These are phyloP conservation scores for Blastocystis sp. DNA, from an alignment of 352 stramenopile species.

Conservation along the genomic window DNA sequence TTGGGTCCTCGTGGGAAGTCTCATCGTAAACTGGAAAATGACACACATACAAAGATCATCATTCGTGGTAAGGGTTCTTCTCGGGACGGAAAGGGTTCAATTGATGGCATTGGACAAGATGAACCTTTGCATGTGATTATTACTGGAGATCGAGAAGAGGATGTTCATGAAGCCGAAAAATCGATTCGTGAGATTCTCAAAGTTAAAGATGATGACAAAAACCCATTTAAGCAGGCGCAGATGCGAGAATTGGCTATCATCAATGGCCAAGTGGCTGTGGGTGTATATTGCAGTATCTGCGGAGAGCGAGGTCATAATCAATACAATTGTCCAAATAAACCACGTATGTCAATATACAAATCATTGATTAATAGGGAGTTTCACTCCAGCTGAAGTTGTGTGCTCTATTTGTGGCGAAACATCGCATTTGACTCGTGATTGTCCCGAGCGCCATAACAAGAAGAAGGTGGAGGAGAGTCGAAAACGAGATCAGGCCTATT, in stretches of 20 bases:
- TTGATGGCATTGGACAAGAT: constrained; percentile 78
- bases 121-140: constrained; percentile 91
- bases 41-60: constrained; percentile 95
- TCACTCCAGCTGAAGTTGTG: constrained; percentile 74
- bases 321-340: constrained; percentile 78
- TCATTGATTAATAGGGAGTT: constrained; percentile 66
- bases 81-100: constrained; percentile 74
- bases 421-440: constrained; percentile 78
- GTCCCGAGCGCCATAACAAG: constrained; percentile 70
- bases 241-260: constrained; percentile 92
- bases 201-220: constrained; percentile 76
- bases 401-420: constrained; percentile 79
- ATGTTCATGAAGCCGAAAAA: constrained; percentile 75
- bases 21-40: constrained; percentile 94
- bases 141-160: constrained; percentile 78
- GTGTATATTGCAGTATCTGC: constrained; percentile 78
- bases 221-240: constrained; percentile 92
- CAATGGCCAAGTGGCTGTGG: constrained; percentile 81
- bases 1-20: constrained; percentile 97
- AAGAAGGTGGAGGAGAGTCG: constrained; percentile 64
- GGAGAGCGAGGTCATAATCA: constrained; percentile 78
- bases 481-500: constrained; percentile 39
- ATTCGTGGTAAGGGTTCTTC: constrained; percentile 86
- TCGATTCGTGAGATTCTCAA: constrained; percentile 80
- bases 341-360: constrained; percentile 69